Evolutionary conservation across 176 grass and related monocot genomes (phyloP).

Genomic region (Hordeum vulgare): MorexV3_pseudomolecules_assembly NC_058519.1:49019577-49020076

Average conservation of each 20-base stretch:
- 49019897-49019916: not conserved
- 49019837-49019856: not conserved
- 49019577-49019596: not conserved
- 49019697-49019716: not conserved
- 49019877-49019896: not conserved
- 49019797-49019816: not conserved
- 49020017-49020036: not conserved
- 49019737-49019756: too few species aligned
- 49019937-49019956: not conserved
- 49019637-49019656: too few species aligned
- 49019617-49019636: not conserved
- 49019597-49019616: not conserved
- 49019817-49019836: not conserved
- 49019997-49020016: not conserved
- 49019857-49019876: not conserved
- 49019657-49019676: too few species aligned
- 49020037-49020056: conserved; percentile 14
- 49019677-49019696: too few species aligned
- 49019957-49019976: not conserved
- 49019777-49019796: not conserved
- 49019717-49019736: not conserved
- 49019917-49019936: not conserved
- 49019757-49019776: too few species aligned
- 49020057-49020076: conserved; percentile 19
- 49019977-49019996: not conserved